Evolutionary conservation across 2,329 filamentous ascomycete species (phyloP), one percentile per base, ranked within the genome.

Genomic region (Shiraia sp.): DNA sequence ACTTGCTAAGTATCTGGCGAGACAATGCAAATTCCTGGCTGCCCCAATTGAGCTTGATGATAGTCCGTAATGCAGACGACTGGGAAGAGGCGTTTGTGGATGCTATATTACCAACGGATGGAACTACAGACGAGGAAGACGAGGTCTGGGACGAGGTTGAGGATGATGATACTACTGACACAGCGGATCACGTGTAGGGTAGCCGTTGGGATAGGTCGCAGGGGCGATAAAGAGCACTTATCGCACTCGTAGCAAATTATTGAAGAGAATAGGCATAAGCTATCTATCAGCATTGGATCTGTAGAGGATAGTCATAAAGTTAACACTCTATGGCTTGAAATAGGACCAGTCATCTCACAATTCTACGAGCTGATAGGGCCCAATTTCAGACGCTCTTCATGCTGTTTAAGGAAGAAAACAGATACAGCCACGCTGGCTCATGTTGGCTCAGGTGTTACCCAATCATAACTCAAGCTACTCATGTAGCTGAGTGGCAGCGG

Each of bases 381-480:
- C n/a, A 32, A 32, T 19, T 32, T 32, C 16, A 32, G 31, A 32
- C 31, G 9, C 31, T 32, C 31, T 32, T 32, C 19, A 32, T 32
- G 15, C 31, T 32, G n/a, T 14, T 30, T 22, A 22, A 15, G 22
- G 26, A 32, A 22, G 36, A 40, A 40, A 33, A 32, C 15, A 40
- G 36, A 17, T 19, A 27, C 22, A 40, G 35, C 35, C 14, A 42
- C 32, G 32, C 39, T 42, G 31, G 32, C 39, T 42, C 31, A 31
- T 32, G 32, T 36, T 41, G 26, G 41, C 41, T 39, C 24, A 44
- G 28, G 41, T 34, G 29, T 38, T 38, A 23, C 29, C 29, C 30
- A 44, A 34, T 30, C 24, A 44, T 28, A 32, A 42, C 40, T 35
- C 22, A 35, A 35, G 32, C 33, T 36, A 24, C 33, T 36, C 15